These are phyloP conservation scores for Escovopsis sp. DNA, from an alignment of 2,329 filamentous ascomycete genomes.

Conservation along the genomic window DNA sequence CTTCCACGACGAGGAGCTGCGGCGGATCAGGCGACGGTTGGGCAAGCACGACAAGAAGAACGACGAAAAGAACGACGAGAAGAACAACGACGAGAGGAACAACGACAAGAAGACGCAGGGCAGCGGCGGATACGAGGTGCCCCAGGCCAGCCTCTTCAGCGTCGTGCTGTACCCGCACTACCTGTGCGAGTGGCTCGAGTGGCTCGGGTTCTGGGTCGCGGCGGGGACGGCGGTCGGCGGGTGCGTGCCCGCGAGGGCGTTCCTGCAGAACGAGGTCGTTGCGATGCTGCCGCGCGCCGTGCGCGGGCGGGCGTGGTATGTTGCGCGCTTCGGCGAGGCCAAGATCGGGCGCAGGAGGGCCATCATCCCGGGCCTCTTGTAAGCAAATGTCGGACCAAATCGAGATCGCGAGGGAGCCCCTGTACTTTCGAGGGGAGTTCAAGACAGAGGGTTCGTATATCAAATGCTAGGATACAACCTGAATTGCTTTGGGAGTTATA, in stretches of 20 bases:
- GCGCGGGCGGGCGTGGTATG: slow-evolving; percentile 73
- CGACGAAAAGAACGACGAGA: too few relatives aligned
- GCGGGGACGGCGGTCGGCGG: slow-evolving; percentile 34
- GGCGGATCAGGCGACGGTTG: slow-evolving; percentile 56
- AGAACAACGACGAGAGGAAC: slow-evolving; percentile 33
- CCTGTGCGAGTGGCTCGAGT: slow-evolving; percentile 93
- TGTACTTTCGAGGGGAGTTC: too few relatives aligned
- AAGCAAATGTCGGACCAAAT: not conserved
- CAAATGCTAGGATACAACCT: too few relatives aligned
- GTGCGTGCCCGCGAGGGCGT: slow-evolving; percentile 63
- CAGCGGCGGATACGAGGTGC: slow-evolving; percentile 68
- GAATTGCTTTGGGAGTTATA: too few relatives aligned
- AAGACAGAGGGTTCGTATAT: too few relatives aligned
- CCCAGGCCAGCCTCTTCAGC: slow-evolving; percentile 67
- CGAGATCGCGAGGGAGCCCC: too few relatives aligned
- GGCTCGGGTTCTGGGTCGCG: slow-evolving; percentile 75
- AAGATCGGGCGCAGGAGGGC: slow-evolving; percentile 63
- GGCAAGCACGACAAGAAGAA: too few relatives aligned
- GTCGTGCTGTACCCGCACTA: slow-evolving; percentile 86
- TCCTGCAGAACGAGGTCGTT: slow-evolving; percentile 74
- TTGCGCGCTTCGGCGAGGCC: slow-evolving; percentile 72
- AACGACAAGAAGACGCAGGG: slow-evolving; percentile 31
- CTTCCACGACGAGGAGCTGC: slow-evolving; percentile 77
- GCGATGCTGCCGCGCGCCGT: slow-evolving; percentile 82
- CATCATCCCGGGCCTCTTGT: slow-evolving; percentile 42